Base-by-base conservation (phyloP, 805 yeast species). In the Teunomyces aglyptinius region DNA sequence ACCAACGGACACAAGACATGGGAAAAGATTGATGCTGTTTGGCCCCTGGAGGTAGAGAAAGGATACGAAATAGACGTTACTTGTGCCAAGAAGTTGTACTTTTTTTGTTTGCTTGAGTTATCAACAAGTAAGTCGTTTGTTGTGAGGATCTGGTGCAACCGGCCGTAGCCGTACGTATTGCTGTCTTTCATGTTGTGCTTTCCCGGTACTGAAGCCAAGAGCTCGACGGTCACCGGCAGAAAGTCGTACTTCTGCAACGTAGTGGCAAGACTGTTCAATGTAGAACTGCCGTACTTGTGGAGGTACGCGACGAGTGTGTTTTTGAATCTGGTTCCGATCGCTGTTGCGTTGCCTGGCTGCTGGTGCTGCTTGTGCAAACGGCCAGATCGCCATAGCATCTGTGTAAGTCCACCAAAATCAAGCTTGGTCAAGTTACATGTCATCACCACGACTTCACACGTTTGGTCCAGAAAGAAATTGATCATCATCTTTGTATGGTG, bases 401-500 rank as follows among this genome's bases (percentile, higher is more conserved):
- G 89, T 5, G 86, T 83, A 46, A 85, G 80, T 1, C 74, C 72
- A 4, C 67, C 65, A 43, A 80, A 75, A 59, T 85, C 91, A 0
- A 74, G 57, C 29, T 61, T 60, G 0, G 83, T 80, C 45, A 83
- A 58, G 59, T 85, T 85, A 59, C 78, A 75, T 1, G 89, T 79
- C 60, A 83, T 78, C 19, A 85, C 65, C 18, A 78, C 79, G 0
- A 85, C 60, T 55, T 78, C 82, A 27, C 75, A 60, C 0, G 74
- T 61, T 13, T 65, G 67, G 50, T 78, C 78, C 2, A 58, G 58
- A 54, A 70, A 81, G 47, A 76, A 65, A 55, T 84, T 84, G 11
- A 85, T 64, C 72, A 85, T 80, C 76, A 85, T 65, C 57, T 85
- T 85, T 1, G 88, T 75, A 59, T 85, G 92, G 59, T 85, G 90